Evolutionary conservation across 164 flowering plant species (phyloP).

Genomic region (Magnolia sinica): DNA sequence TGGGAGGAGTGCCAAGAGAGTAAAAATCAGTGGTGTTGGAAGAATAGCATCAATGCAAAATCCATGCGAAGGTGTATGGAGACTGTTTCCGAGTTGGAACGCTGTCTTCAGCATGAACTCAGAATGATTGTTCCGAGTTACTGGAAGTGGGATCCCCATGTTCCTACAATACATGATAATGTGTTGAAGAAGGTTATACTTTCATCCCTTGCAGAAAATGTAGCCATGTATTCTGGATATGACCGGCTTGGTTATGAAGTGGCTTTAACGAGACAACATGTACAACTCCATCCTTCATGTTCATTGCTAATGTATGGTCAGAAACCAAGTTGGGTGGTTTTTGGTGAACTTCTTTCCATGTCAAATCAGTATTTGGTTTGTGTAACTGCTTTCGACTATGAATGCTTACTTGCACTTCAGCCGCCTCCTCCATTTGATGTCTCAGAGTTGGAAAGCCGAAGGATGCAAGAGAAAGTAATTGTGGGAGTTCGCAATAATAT

Average conservation of each 20-base stretch:
- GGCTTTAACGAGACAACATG: slow-evolving; percentile 65
- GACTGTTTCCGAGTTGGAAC: slow-evolving; percentile 67
- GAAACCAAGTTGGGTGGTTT: slow-evolving; percentile 88
- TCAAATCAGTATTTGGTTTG: slow-evolving; percentile 71
- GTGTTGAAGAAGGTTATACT: slow-evolving; percentile 61
- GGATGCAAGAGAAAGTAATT: slow-evolving; percentile 41
- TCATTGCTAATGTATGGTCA: slow-evolving; percentile 65
- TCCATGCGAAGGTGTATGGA: slow-evolving; percentile 86
- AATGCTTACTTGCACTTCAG: slow-evolving; percentile 40
- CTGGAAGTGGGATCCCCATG: slow-evolving; percentile 73
- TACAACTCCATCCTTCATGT: slow-evolving; percentile 87
- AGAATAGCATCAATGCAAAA: slow-evolving; percentile 90
- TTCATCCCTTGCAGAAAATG: slow-evolving; percentile 72
- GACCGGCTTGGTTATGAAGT: slow-evolving; percentile 90
- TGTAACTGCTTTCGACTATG: slow-evolving; percentile 74
- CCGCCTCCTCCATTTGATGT: slow-evolving; percentile 66
- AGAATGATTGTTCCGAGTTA: slow-evolving; percentile 52
- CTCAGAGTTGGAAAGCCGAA: slow-evolving; percentile 41
- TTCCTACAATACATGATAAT: slow-evolving; percentile 39
- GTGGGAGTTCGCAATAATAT: slow-evolving; percentile 53
- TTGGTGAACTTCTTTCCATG: slow-evolving; percentile 66
- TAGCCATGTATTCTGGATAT: slow-evolving; percentile 83
- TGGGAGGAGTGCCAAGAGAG: slow-evolving; percentile 61
- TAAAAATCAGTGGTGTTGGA: slow-evolving; percentile 88
- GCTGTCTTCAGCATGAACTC: slow-evolving; percentile 66